phyloP scores from a whole-genome alignment of 257 asterid genomes.

The Eucommia ulmoides region DNA sequence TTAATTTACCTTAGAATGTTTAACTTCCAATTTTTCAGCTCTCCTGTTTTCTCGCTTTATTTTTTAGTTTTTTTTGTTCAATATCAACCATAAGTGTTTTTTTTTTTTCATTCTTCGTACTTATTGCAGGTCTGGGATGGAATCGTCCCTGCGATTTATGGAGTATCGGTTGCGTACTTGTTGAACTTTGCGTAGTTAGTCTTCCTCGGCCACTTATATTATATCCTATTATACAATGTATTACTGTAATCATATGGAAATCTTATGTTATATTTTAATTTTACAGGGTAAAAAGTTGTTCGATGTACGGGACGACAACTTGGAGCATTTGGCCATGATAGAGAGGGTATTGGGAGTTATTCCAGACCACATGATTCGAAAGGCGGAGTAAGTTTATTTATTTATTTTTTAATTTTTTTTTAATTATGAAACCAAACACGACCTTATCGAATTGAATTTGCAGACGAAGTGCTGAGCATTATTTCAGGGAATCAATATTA shows the following conservation, averaged over 20 bases:
- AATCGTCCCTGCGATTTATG: slow-evolving; percentile 42
- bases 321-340: slow-evolving; percentile 66
- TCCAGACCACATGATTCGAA: slow-evolving; percentile 41
- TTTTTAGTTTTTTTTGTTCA: slow-evolving; percentile 4
- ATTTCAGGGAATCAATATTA: slow-evolving; percentile 29
- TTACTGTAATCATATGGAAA: slow-evolving; percentile 1
- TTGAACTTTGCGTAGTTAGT: slow-evolving; percentile 44
- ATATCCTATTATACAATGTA: background rate
- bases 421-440: background rate
- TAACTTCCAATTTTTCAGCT: background rate
- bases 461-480: slow-evolving; percentile 33
- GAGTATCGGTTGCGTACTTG: slow-evolving; percentile 47
- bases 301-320: slow-evolving; percentile 41
- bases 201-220: slow-evolving; percentile 8
- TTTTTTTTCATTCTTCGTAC: background rate
- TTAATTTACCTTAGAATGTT: background rate
- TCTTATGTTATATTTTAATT: background rate
- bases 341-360: slow-evolving; percentile 43
- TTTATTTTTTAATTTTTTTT: background rate
- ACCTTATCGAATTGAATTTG: background rate
- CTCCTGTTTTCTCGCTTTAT: slow-evolving; percentile 9
- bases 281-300: slow-evolving; percentile 37
- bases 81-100: background rate
- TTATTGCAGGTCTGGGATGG: slow-evolving; percentile 47
- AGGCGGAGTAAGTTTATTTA: slow-evolving; percentile 21